Evolutionary conservation across 2,329 filamentous ascomycete genomes (phyloP).

Genomic region (Diaporthe helianthi): DNA sequence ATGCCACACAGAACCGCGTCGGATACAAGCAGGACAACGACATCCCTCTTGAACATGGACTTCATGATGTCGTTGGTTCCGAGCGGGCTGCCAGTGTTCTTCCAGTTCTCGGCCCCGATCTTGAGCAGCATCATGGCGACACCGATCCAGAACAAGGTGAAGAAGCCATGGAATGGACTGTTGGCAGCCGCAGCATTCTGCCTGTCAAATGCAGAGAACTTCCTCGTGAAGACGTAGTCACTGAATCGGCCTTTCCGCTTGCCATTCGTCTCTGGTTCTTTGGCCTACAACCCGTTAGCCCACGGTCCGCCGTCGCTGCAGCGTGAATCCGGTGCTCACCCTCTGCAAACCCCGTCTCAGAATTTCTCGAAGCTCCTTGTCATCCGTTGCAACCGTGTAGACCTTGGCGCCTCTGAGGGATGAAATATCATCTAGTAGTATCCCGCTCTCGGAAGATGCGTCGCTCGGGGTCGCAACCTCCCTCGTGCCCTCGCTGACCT

Average conservation of each 20-base stretch:
- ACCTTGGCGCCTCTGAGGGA: conserved; percentile 33
- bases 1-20: conserved; percentile 74
- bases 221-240: conserved; percentile 73
- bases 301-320: conserved; percentile 25
- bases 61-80: conserved; percentile 76
- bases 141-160: conserved; percentile 78
- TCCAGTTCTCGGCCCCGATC: conserved; percentile 73
- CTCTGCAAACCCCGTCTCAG: conserved; percentile 43
- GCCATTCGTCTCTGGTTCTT: conserved; percentile 27
- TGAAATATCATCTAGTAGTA: conserved; percentile 31
- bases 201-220: conserved; percentile 77
- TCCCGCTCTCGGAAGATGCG: conserved; percentile 24
- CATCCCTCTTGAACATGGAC: conserved; percentile 66
- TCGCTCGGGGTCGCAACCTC: conserved; percentile 32
- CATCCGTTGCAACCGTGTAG: conserved; percentile 43
- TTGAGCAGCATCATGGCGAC: conserved; percentile 71
- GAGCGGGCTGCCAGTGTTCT: conserved; percentile 70
- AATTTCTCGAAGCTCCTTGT: conserved; percentile 50
- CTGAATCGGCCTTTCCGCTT: conserved; percentile 46
- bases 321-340: conserved; percentile 27
- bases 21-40: conserved; percentile 63
- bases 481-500: conserved; percentile 11
- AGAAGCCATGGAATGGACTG: conserved; percentile 80
- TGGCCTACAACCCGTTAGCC: conserved; percentile 35
- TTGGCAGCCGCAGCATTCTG: conserved; percentile 70